phyloP scores from a whole-genome alignment of 1,284 basidiomycete species.

The Anthracocystis panici-leucophaei region DNA sequence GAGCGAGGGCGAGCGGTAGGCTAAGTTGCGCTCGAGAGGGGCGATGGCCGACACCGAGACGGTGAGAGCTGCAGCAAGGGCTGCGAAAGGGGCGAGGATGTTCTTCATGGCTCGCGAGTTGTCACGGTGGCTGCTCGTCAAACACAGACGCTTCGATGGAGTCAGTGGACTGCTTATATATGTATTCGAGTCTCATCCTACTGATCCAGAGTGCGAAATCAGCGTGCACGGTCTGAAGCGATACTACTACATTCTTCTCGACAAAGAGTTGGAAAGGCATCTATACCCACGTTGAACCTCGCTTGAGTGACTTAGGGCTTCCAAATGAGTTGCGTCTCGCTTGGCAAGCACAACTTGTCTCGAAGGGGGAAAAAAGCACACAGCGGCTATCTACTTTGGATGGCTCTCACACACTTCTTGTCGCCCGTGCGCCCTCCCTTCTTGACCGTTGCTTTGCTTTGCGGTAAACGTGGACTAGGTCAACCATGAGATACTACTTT shows the following conservation, averaged over 20 bases:
- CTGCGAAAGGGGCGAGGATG: conserved; percentile 25
- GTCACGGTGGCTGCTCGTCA: not conserved
- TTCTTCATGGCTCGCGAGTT: conserved; percentile 28
- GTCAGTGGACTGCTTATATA: conserved; percentile 2
- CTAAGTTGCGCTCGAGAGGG: conserved; percentile 55
- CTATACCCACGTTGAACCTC: conserved; percentile 5
- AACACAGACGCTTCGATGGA: not conserved
- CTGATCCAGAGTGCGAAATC: not conserved
- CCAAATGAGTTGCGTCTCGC: conserved; percentile 6
- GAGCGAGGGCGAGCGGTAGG: conserved; percentile 56
- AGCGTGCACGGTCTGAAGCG: not conserved
- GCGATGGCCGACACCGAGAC: conserved; percentile 45
- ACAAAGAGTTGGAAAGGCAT: no score
- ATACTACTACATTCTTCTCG: not conserved
- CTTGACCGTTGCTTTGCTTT: not conserved
- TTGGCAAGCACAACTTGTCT: not conserved
- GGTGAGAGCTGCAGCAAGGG: conserved; percentile 30
- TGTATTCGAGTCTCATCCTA: not conserved
- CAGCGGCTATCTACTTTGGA: conserved; percentile 10
- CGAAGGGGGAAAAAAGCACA: not conserved
- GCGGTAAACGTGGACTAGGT: not conserved
- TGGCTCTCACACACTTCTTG: not conserved
- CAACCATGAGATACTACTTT: not conserved
- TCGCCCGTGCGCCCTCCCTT: not conserved
- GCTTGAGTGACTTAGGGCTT: conserved; percentile 2